These are phyloP conservation scores for Madurella fahalii DNA, from an alignment of 2,329 filamentous ascomycete species.

Conservation along the genomic window DNA sequence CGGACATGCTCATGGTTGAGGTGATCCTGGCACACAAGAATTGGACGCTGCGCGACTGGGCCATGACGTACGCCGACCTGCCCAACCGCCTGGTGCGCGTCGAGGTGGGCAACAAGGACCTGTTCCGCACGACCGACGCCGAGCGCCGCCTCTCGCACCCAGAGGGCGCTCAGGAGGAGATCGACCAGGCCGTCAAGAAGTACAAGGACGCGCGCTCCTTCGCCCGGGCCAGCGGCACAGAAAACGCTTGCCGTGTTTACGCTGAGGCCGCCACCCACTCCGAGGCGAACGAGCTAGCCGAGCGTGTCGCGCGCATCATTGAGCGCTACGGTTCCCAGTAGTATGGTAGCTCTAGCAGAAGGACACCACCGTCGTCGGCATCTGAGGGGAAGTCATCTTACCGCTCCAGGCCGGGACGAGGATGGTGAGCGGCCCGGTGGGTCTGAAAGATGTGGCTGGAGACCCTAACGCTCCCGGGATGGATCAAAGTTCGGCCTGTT, in stretches of 20 bases:
- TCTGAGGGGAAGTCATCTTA: background rate
- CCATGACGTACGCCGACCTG: conserved; percentile 85
- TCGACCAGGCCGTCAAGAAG: conserved; percentile 83
- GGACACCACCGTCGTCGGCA: background rate
- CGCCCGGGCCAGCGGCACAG: conserved; percentile 87
- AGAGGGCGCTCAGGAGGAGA: conserved; percentile 73
- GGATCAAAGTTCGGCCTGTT: background rate
- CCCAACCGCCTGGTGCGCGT: conserved; percentile 94
- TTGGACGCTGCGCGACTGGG: conserved; percentile 89
- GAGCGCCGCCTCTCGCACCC: conserved; percentile 84
- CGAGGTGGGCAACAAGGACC: conserved; percentile 79
- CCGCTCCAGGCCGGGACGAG: background rate
- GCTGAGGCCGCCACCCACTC: conserved; percentile 86
- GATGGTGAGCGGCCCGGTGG: background rate
- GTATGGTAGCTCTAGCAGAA: background rate
- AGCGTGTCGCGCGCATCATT: conserved; percentile 74
- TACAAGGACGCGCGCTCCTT: conserved; percentile 88
- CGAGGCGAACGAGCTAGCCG: conserved; percentile 86
- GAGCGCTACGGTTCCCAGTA: conserved; percentile 48
- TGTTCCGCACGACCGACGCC: conserved; percentile 88
- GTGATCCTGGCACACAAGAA: conserved; percentile 92
- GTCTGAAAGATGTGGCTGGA: background rate
- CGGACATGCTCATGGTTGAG: conserved; percentile 93
- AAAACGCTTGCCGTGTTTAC: conserved; percentile 94
- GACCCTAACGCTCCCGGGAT: background rate